These are phyloP conservation scores for Huntiella savannae DNA, from an alignment of 2,329 filamentous ascomycete genomes.

Conservation along the genomic window DNA sequence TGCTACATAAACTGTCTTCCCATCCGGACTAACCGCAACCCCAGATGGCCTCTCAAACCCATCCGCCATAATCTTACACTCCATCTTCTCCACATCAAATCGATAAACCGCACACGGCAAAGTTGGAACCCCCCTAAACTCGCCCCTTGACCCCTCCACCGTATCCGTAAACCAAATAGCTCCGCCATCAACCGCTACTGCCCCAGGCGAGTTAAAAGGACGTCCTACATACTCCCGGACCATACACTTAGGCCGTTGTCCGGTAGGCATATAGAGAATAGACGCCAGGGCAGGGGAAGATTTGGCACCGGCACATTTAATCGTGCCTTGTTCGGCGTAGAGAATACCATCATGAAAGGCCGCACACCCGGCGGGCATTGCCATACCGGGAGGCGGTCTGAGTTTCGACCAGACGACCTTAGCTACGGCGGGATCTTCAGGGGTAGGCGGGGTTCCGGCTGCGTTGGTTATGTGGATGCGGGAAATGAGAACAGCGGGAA, in stretches of 20 bases:
- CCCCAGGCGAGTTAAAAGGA: constrained; percentile 30
- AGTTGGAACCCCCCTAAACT: constrained; percentile 24
- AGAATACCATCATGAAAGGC: constrained; percentile 24
- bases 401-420: constrained; percentile 23
- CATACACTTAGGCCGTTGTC: constrained; percentile 18
- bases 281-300: constrained; percentile 11
- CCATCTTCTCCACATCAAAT: constrained; percentile 22
- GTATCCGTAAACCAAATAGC: constrained; percentile 33
- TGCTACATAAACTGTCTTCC: constrained; percentile 26
- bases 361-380: constrained; percentile 25
- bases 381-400: constrained; percentile 23
- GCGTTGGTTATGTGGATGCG: constrained; percentile 17
- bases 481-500: constrained; percentile 28
- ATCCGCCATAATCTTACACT: constrained; percentile 26
- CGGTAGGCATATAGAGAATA: constrained; percentile 19
- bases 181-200: constrained; percentile 26
- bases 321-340: constrained; percentile 24
- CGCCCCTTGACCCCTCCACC: constrained; percentile 28
- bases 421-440: constrained; percentile 14
- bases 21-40: constrained; percentile 27
- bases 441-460: constrained; percentile 12
- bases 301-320: not conserved
- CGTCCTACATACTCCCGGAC: constrained; percentile 24
- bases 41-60: constrained; percentile 28
- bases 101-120: constrained; percentile 30